Base-by-base conservation (phyloP, 73 alveolate species). In the Symbiodinium natans region DNA sequence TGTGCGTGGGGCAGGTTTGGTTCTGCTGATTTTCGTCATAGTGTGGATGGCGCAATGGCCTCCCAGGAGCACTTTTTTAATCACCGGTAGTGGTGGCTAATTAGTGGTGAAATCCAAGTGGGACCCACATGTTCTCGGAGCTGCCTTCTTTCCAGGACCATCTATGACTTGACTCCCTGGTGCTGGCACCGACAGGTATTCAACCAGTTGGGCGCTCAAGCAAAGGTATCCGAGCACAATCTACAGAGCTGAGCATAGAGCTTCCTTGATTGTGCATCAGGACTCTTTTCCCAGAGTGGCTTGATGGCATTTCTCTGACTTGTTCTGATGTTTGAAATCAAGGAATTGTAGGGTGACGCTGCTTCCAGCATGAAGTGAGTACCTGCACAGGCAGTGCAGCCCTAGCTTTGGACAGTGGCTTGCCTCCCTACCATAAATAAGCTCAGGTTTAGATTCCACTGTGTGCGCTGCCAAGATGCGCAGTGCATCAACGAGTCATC, bases 171-270 rank as follows among this genome's bases (percentile, higher is more conserved):
- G 11, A 41, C 46, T n/a, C 97, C 97, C 56, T 90, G 97, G 97
- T 90, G 97, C 77, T 90, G 97, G 97, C 43, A 90, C 68, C 86
- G 97, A n/a, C 97, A 90, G 48, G 88, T 90, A 71, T 90, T 41
- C 82, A 90, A 90, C 41, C 88, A 90, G 97, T 42, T 27, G 19
- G 74, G 34, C n/a, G 43, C 83, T 34, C 1, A 42, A 29, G 77
- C 31, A 59, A 48, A 17, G 63, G 63, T 48, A 48, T 17, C 63
- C 63, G 8, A 17, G 17, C 8, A 48, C 23, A 48, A n/a, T n/a
- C n/a, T n/a, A n/a, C n/a, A n/a, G n/a, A n/a, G n/a, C n/a, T 8
- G 63, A 48, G 8, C 63, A 17, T 17, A 17, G 63, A 8, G 23
- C 63, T 17, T 48, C 23, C 17, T 8, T 17, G 63, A 17, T 17